Evolutionary conservation across 768 basidiomycete genomes (phyloP).

Genomic region (Cyathus striatus): DNA sequence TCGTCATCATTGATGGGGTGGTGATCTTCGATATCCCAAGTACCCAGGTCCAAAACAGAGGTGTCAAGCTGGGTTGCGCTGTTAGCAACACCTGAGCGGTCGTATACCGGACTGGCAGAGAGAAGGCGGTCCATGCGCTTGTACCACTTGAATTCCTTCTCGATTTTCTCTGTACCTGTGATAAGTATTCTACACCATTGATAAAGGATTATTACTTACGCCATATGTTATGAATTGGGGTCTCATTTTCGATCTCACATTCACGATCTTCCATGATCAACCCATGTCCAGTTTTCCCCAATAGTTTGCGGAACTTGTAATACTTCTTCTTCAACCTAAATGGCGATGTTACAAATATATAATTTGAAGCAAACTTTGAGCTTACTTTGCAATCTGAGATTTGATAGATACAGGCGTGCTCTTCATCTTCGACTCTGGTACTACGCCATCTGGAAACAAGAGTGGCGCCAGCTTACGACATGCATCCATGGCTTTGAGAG

Average conservation of each 20-base stretch:
- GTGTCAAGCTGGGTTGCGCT: conserved; percentile 11
- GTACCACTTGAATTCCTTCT: conserved; percentile 19
- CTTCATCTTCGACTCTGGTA: too few species aligned
- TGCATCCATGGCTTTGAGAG: too few species aligned
- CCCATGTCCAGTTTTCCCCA: neutral
- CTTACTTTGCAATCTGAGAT: too few species aligned
- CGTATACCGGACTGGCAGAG: conserved; percentile 12
- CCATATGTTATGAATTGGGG: conserved; percentile 5
- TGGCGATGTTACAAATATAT: too few species aligned
- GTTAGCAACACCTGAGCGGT: conserved; percentile 12
- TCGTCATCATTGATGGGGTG: too few species aligned
- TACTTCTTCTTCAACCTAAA: neutral
- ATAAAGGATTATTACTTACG: neutral
- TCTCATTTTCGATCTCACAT: neutral
- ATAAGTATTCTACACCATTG: neutral
- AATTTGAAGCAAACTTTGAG: too few species aligned
- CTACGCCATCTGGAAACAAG: too few species aligned
- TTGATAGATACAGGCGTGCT: too few species aligned
- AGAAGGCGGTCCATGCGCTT: conserved; percentile 12
- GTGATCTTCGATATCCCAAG: too few species aligned
- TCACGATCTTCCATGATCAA: conserved; percentile 1
- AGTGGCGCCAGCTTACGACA: too few species aligned
- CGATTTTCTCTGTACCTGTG: conserved; percentile 11
- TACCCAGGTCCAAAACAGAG: conserved; percentile 7
- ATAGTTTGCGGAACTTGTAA: neutral